Percentiles rank a stretch among this genome's conserved stretches.
These are phyloP conservation scores for Bipolaris bicolor DNA, from an alignment of 2,329 filamentous ascomycete genomes.

Conservation along the genomic window DNA sequence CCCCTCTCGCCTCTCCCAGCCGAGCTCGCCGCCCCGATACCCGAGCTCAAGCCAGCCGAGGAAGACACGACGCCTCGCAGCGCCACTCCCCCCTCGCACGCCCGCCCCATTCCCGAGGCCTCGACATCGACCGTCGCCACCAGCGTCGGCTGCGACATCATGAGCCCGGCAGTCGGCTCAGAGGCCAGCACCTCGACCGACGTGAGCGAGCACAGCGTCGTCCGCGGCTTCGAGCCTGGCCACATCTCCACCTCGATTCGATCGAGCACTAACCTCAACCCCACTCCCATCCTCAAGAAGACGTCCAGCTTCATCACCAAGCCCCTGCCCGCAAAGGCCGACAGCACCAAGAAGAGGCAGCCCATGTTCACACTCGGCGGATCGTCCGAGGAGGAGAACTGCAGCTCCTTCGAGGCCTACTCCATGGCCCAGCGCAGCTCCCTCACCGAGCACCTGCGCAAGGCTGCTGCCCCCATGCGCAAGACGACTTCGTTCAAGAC, in stretches of 20 bases:
- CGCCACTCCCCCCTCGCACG: slow-evolving; percentile 48
- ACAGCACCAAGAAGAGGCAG: slow-evolving; percentile 66
- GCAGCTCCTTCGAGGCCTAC: slow-evolving; percentile 71
- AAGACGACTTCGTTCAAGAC: slow-evolving; percentile 86
- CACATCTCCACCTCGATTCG: slow-evolving; percentile 72
- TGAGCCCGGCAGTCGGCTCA: slow-evolving; percentile 55
- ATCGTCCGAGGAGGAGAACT: slow-evolving; percentile 85
- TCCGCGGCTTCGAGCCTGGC: slow-evolving; percentile 85
- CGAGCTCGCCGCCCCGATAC: slow-evolving; percentile 42
- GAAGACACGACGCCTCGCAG: slow-evolving; percentile 48
- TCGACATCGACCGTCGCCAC: slow-evolving; percentile 63
- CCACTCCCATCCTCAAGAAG: slow-evolving; percentile 66
- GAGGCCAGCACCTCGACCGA: slow-evolving; percentile 69
- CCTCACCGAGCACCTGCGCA: slow-evolving; percentile 60
- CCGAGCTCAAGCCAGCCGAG: slow-evolving; percentile 16
- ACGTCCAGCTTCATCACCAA: slow-evolving; percentile 41
- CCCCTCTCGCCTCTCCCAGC: slow-evolving; percentile 58
- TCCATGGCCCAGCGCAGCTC: slow-evolving; percentile 60
- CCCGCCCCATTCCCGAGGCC: slow-evolving; percentile 61
- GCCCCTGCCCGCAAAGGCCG: slow-evolving; percentile 40
- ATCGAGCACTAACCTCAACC: slow-evolving; percentile 63
- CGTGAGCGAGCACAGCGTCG: slow-evolving; percentile 70
- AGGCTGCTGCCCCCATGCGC: slow-evolving; percentile 56
- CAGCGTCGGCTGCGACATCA: slow-evolving; percentile 49
- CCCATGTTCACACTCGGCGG: slow-evolving; percentile 76